Evolutionary conservation across 768 basidiomycete genomes (phyloP), one percentile per base, ranked within the genome.

Genomic region (Russula earlei): DNA sequence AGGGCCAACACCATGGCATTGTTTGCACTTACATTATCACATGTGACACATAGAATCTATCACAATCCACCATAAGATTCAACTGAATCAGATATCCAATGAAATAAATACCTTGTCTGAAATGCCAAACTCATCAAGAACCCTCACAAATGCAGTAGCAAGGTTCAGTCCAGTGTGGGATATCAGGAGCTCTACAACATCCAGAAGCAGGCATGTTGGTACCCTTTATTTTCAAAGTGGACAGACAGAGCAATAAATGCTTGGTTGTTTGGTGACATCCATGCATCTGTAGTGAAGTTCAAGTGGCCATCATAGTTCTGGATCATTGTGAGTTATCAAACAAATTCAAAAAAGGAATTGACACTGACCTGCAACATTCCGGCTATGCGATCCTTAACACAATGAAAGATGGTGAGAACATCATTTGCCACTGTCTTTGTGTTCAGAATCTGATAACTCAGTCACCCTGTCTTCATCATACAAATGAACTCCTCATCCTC

Each of bases 31-130:
- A n/a, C n/a, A n/a, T n/a, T n/a, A n/a, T n/a, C n/a, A n/a, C n/a
- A n/a, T n/a, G n/a, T n/a, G n/a, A n/a, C n/a, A n/a, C n/a, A n/a
- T n/a, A n/a, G n/a, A n/a, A n/a, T n/a, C n/a, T n/a, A n/a, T n/a
- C n/a, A n/a, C n/a, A n/a, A n/a, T n/a, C n/a, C n/a, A n/a, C n/a
- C 66, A 62, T 2, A 74, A 62, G 15, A 73, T 59, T 70, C 67
- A 38, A 10, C 2, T 11, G 3, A 14, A 19, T 14, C 27, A 40
- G 7, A 20, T 7, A 25, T 4, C 20, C 17, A 43, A 2, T 31
- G 14, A 55, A 20, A 2, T 53, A 58, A 53, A 31, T 17, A 70
- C 69, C 67, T 71, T 71, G 19, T 68, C 38, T 14, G 61, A 41
- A 5, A 72, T 63, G 0, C 64, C 60, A 56, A 64, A 72, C 1